Evolutionary conservation across 78 protist genomes (phyloP).

Genomic region (Tieghemostelium lacteum): DNA sequence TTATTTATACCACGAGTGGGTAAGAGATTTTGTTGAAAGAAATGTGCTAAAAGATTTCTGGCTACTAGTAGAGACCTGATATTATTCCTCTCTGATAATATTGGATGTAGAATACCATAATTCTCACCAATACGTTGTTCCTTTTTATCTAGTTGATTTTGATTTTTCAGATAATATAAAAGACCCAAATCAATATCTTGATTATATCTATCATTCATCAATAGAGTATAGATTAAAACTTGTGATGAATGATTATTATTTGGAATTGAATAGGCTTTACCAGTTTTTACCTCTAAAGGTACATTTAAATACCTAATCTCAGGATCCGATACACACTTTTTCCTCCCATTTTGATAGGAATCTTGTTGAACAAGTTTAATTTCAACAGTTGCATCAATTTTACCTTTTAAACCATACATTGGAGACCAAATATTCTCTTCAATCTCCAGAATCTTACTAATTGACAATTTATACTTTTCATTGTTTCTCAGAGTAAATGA

Average conservation of each 20-base stretch:
- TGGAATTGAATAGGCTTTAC: slow-evolving; percentile 46
- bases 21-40: slow-evolving; percentile 49
- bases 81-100: slow-evolving; percentile 35
- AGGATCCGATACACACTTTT: background rate
- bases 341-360: background rate
- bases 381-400: slow-evolving; percentile 66
- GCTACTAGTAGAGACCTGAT: slow-evolving; percentile 27
- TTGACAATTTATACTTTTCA: slow-evolving; percentile 37
- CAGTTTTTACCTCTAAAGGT: slow-evolving; percentile 73
- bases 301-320: slow-evolving; percentile 7
- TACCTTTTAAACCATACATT: slow-evolving; percentile 77
- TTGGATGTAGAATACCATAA: slow-evolving; percentile 60
- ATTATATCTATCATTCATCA: slow-evolving; percentile 76
- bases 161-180: slow-evolving; percentile 53
- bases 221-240: slow-evolving; percentile 49
- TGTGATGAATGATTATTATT: slow-evolving; percentile 41
- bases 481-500: slow-evolving; percentile 2
- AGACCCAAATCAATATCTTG: slow-evolving; percentile 55
- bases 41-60: slow-evolving; percentile 49
- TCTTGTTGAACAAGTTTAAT: slow-evolving; percentile 16
- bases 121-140: slow-evolving; percentile 21
- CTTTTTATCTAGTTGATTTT: background rate
- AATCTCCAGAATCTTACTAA: slow-evolving; percentile 44
- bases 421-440: slow-evolving; percentile 77
- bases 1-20: slow-evolving; percentile 3